Base-by-base conservation (phyloP, 2,329 filamentous ascomycete species). In the Stemphylium lycopersici region DNA sequence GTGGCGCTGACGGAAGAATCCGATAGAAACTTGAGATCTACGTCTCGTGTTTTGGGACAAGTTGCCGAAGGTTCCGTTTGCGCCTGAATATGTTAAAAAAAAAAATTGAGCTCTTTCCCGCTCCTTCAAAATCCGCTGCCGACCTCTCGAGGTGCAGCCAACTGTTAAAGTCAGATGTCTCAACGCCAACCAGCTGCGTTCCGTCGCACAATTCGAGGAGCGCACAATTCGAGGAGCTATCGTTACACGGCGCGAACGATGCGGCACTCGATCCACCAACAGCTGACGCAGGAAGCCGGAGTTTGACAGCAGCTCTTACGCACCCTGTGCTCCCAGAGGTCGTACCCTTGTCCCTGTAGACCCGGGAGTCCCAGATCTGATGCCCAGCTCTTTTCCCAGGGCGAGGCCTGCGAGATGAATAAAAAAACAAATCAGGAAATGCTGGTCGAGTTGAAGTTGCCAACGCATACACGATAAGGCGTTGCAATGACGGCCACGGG, bases 201-300 rank as follows among this genome's bases (percentile, higher is more conserved):
- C 22, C 10, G 39, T 42, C 22, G 37, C 16, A 26, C 26, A 48
- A 33, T n/a, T 34, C 16, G 29, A 16, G 26, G 38, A 20, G 8
- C 32, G 37, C 16, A 26, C 26, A 48, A 33, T n/a, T 34, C 16
- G 29, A 16, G 26, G 38, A 20, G 8, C 32, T 16, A 18, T 44
- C n/a, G 51, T 55, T 55, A 37, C 51, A 58, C 55, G 7, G 47
- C 47, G 47, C 40, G 42, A 37, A 43, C 18, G n/a, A 31, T 13
- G 34, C 34, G 18, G 32, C 44, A 44, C 42, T 40, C 47, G 40
- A 45, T 37, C 44, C 55, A 46, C 44, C 36, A 56, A 46, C 43
- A 45, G 42, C 48, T 38, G 44, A 42, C 31, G 43, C 38, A 48
- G 47, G 39, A 39, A 36, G 43, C 43, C 52, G 47, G 37, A 22